phyloP scores from a whole-genome alignment of 345 rosid genomes.

The Brassica rapa region DNA sequence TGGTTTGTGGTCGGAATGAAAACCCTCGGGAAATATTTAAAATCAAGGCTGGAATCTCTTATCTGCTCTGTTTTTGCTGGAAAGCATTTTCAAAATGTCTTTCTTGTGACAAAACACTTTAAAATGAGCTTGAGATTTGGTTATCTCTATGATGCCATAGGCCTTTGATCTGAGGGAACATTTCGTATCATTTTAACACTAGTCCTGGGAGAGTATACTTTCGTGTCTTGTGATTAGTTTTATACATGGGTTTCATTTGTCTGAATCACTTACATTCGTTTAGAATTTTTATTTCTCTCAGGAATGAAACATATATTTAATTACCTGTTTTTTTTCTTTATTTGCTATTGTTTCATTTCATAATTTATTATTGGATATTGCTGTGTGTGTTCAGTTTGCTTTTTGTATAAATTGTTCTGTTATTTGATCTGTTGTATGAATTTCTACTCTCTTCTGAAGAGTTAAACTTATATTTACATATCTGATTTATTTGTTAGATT shows the following conservation, averaged over 20 bases:
- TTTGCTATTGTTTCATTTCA: no score
- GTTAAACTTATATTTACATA: no score
- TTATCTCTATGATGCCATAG: constrained; percentile 34
- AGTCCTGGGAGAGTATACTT: background rate
- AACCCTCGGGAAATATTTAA: constrained; percentile 24
- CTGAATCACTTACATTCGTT: background rate
- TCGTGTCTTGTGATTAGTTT: background rate
- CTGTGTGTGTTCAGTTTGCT: no score
- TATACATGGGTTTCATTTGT: background rate
- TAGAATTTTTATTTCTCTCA: background rate
- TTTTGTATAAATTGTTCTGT: no score
- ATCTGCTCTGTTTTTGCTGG: constrained; percentile 27
- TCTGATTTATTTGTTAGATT: background rate
- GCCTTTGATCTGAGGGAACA: constrained; percentile 41
- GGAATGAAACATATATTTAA: background rate
- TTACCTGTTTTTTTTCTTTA: no score
- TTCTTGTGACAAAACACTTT: constrained; percentile 31
- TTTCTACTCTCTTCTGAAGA: no score
- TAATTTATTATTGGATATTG: no score
- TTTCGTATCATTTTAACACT: constrained; percentile 18
- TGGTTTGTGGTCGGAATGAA: constrained; percentile 22
- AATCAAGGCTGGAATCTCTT: constrained; percentile 38
- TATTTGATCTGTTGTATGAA: background rate
- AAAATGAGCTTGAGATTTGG: constrained; percentile 37
- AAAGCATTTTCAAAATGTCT: background rate